A percentile compares a stretch with the other conserved stretches of the same genome.
Conservation (phyloP, 2,329 filamentous ascomycete species). For the Claviceps cyperi region DNA sequence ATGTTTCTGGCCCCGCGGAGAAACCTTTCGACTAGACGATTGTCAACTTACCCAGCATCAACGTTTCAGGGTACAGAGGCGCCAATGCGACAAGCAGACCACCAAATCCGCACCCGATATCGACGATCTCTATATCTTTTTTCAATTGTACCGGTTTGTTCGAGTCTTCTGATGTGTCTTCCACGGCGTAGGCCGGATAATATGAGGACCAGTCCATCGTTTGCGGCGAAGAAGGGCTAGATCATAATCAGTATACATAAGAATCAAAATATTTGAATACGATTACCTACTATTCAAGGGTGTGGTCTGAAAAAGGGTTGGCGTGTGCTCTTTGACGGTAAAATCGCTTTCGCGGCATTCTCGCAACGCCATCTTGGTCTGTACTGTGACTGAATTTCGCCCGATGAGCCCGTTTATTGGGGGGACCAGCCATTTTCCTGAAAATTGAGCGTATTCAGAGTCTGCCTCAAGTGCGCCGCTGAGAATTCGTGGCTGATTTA, state of each 20-base stretch:
- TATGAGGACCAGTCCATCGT: constrained; percentile 85
- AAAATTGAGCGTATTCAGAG: neutral
- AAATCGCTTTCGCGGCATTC: constrained; percentile 84
- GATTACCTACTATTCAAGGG: constrained; percentile 60
- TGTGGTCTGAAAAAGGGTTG: constrained; percentile 94
- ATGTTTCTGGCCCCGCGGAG: neutral
- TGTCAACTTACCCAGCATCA: constrained; percentile 56
- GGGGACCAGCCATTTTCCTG: constrained; percentile 14
- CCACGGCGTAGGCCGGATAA: constrained; percentile 58
- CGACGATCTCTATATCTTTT: constrained; percentile 76
- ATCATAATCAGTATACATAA: neutral
- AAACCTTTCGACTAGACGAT: neutral
- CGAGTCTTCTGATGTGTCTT: constrained; percentile 17
- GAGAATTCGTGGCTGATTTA: neutral
- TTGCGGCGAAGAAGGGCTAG: constrained; percentile 62
- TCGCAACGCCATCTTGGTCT: constrained; percentile 35
- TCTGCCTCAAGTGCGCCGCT: neutral
- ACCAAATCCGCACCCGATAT: constrained; percentile 95
- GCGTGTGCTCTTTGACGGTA: constrained; percentile 94
- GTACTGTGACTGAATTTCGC: constrained; percentile 47
- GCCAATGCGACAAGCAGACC: constrained; percentile 77
- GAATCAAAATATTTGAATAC: neutral
- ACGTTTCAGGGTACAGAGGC: constrained; percentile 62
- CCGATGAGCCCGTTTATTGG: constrained; percentile 49
- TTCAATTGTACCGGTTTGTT: constrained; percentile 14